A percentile compares a stretch with the other conserved stretches of the same genome.
These are phyloP conservation scores for Chaetomiaceae sp. DNA, from an alignment of 2,329 filamentous ascomycete genomes.

Conservation along the genomic window DNA sequence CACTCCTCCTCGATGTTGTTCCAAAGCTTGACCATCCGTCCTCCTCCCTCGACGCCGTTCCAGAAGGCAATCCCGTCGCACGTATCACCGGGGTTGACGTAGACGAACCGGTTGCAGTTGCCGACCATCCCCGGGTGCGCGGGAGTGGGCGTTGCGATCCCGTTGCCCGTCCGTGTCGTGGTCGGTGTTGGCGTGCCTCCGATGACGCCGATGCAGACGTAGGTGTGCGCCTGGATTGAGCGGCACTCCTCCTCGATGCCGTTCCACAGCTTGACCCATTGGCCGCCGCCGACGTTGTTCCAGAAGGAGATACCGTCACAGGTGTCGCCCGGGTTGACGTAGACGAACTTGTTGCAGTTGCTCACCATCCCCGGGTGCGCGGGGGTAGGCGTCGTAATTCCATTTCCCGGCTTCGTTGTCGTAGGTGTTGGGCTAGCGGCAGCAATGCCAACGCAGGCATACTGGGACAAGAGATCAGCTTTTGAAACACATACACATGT, in stretches of 20 bases:
- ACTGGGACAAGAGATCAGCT: background rate
- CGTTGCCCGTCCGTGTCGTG: background rate
- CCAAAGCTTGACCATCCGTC: background rate
- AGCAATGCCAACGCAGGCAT: conserved; percentile 9
- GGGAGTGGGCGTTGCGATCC: background rate
- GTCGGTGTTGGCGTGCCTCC: background rate
- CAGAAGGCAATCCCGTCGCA: conserved; percentile 3
- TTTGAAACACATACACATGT: no score
- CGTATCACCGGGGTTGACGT: conserved; percentile 3
- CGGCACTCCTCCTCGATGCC: no score
- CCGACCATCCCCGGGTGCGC: conserved; percentile 2
- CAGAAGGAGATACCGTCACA: no score
- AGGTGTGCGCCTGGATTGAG: no score
- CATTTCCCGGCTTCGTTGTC: background rate
- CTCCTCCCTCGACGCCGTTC: background rate
- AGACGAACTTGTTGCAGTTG: conserved; percentile 9
- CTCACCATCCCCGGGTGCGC: conserved; percentile 4
- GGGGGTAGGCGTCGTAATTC: conserved; percentile 3
- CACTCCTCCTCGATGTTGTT: background rate
- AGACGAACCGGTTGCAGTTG: conserved; percentile 8
- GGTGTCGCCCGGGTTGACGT: no score
- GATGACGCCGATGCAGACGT: conserved; percentile 1
- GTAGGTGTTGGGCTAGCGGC: background rate
- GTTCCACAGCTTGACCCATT: no score
- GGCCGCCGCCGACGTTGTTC: no score